phyloP scores from a whole-genome alignment of 2,329 filamentous ascomycete species.

The Fusarium albidum region DNA sequence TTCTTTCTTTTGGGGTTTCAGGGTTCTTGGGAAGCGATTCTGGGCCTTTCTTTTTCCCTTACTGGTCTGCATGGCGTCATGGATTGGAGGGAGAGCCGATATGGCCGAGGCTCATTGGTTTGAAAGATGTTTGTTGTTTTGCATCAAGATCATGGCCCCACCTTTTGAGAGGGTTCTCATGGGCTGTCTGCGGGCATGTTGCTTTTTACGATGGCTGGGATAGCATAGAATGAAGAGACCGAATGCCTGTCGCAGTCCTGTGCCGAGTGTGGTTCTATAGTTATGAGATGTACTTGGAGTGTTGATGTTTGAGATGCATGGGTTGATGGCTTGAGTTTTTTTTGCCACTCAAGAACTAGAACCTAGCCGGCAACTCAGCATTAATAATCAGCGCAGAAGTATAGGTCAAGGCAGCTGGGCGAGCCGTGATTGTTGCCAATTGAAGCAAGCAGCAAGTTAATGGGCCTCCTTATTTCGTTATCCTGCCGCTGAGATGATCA shows the following conservation, averaged over 20 bases:
- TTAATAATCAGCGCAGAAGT: too few relatives aligned
- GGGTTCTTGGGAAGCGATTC: conserved; percentile 22
- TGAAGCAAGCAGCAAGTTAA: too few relatives aligned
- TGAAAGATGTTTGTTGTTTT: neutral
- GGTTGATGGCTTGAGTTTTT: too few relatives aligned
- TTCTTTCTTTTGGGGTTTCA: conserved; percentile 13
- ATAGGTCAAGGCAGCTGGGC: too few relatives aligned
- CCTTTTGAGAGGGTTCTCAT: conserved; percentile 9
- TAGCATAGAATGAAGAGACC: conserved; percentile 22
- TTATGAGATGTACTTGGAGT: too few relatives aligned
- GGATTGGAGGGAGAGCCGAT: conserved; percentile 23
- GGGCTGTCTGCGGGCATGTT: conserved; percentile 5
- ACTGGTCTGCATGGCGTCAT: conserved; percentile 29
- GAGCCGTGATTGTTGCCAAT: too few relatives aligned
- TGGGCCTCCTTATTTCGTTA: too few relatives aligned
- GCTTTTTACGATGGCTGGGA: conserved; percentile 11
- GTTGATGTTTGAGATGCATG: too few relatives aligned
- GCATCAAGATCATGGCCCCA: conserved; percentile 8
- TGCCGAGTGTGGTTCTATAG: too few relatives aligned
- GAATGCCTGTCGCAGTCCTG: conserved; percentile 2
- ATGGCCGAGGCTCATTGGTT: conserved; percentile 1
- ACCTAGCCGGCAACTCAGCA: too few relatives aligned
- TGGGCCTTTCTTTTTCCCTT: conserved; percentile 4
- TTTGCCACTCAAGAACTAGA: too few relatives aligned
- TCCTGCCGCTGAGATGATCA: too few relatives aligned